These are phyloP conservation scores for Globisporangium heterothallicum DNA, from an alignment of 352 stramenopile species.

Conservation along the genomic window DNA sequence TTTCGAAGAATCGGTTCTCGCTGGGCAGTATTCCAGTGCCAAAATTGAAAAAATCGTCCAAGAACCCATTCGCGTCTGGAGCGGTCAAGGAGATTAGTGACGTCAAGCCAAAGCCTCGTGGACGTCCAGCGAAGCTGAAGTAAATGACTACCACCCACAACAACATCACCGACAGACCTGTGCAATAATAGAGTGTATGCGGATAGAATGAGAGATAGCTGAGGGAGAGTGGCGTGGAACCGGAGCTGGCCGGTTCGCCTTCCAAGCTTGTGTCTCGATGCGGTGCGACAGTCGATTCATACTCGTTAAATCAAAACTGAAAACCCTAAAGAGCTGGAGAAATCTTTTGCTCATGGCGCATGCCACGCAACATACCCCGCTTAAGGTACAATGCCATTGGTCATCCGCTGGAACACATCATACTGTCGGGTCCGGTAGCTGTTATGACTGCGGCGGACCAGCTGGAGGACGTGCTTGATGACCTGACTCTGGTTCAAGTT, in stretches of 20 bases:
- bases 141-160: slow-evolving; percentile 1
- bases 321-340: background rate
- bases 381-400: slow-evolving; percentile 88
- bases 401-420: slow-evolving; percentile 90
- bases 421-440: slow-evolving; percentile 89
- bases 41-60: slow-evolving; percentile 76
- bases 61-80: slow-evolving; percentile 60
- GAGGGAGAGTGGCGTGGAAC: too few species aligned
- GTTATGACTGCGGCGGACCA: slow-evolving; percentile 87
- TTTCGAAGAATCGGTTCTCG: slow-evolving; percentile 73
- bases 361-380: background rate
- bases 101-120: slow-evolving; percentile 14
- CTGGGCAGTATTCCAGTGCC: slow-evolving; percentile 69
- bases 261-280: too few species aligned
- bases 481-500: slow-evolving; percentile 80
- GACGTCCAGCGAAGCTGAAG: slow-evolving; percentile 31
- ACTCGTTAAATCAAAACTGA: background rate
- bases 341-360: too few species aligned
- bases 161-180: too few species aligned
- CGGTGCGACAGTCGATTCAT: too few species aligned
- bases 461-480: slow-evolving; percentile 87
- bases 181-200: background rate
- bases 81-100: slow-evolving; percentile 18
- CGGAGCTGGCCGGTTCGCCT: too few species aligned
- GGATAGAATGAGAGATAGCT: background rate